Evolutionary conservation across 2,329 filamentous ascomycete species (phyloP).

Genomic region (Cladorrhinum sp.): DNA sequence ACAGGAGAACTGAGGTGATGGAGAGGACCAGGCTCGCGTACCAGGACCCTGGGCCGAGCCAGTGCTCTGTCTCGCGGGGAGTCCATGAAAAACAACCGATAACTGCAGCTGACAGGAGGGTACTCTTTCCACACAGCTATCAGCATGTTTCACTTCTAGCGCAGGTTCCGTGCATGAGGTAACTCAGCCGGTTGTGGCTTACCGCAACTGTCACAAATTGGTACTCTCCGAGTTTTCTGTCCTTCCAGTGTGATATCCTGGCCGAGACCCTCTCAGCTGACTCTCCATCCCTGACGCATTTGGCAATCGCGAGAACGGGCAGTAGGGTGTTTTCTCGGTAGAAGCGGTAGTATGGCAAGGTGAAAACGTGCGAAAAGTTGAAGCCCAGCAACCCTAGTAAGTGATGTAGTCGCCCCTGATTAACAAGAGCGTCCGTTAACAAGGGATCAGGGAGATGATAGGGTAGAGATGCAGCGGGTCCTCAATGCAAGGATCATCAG

Average conservation of each 20-base stretch:
- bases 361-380: conserved; percentile 14
- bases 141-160: no score
- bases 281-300: conserved; percentile 15
- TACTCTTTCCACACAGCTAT: conserved; percentile 24
- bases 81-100: conserved; percentile 32
- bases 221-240: neutral
- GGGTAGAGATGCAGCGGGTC: no score
- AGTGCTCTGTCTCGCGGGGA: conserved; percentile 23
- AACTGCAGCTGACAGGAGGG: conserved; percentile 29
- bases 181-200: no score
- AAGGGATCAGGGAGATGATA: no score
- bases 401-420: no score
- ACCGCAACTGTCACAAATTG: neutral
- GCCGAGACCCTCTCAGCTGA: conserved; percentile 4
- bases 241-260: neutral
- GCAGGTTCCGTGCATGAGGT: no score
- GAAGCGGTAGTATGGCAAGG: conserved; percentile 29
- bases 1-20: conserved; percentile 30
- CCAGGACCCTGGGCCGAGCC: conserved; percentile 27
- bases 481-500: no score
- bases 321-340: conserved; percentile 29
- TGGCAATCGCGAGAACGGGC: conserved; percentile 25
- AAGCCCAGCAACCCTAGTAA: neutral
- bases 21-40: conserved; percentile 29
- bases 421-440: no score